Evolutionary conservation across 2,329 filamentous ascomycete species (phyloP).

Genomic region (Volutella citrinella): DNA sequence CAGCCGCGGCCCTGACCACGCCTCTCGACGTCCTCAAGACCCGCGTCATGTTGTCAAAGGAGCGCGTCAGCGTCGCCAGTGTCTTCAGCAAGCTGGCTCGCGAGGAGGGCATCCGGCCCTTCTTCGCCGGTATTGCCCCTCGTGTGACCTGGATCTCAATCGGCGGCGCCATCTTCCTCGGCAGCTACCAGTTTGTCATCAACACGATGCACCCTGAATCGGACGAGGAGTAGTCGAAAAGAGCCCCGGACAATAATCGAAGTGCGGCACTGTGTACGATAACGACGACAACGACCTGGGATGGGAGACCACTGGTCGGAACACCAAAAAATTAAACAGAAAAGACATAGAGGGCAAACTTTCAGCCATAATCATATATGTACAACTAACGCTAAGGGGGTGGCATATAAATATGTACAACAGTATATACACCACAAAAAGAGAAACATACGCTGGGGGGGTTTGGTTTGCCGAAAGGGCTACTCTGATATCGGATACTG

Average conservation of each 20-base stretch:
- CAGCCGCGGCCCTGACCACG: constrained; percentile 86
- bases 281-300: too few relatives aligned
- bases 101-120: constrained; percentile 63
- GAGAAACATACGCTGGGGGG: too few relatives aligned
- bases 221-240: too few relatives aligned
- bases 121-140: constrained; percentile 76
- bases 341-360: background rate
- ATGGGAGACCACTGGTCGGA: too few relatives aligned
- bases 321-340: constrained; percentile 9
- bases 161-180: constrained; percentile 90
- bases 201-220: constrained; percentile 69
- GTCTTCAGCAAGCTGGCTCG: constrained; percentile 64
- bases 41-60: constrained; percentile 83
- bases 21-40: constrained; percentile 97
- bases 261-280: too few relatives aligned
- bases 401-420: too few relatives aligned
- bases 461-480: too few relatives aligned
- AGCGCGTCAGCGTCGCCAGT: constrained; percentile 55
- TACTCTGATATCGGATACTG: too few relatives aligned
- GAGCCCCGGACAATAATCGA: too few relatives aligned
- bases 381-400: too few relatives aligned
- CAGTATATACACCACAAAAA: too few relatives aligned
- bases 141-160: constrained; percentile 92
- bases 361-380: too few relatives aligned
- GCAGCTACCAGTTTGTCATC: constrained; percentile 85